These are phyloP conservation scores for Verticillium zaregamsianum DNA, from an alignment of 2,329 filamentous ascomycete genomes.

Conservation along the genomic window DNA sequence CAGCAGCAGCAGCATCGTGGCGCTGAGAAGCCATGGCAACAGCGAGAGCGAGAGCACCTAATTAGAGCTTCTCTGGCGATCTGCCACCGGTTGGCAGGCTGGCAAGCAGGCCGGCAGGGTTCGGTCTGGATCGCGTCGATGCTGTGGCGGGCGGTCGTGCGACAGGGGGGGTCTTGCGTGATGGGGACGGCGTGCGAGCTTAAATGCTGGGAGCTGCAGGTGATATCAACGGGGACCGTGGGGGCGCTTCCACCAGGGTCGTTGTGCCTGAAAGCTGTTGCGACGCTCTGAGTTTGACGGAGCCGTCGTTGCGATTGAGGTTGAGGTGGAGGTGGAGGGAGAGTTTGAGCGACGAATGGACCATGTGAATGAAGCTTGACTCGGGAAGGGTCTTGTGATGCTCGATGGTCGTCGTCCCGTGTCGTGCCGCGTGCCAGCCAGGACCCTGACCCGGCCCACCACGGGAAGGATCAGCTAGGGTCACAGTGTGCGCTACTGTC, in stretches of 20 bases:
- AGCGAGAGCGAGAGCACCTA: constrained; percentile 3
- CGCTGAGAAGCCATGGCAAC: constrained; percentile 8
- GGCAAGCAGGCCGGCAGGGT: not conserved
- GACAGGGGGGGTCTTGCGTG: constrained; percentile 22
- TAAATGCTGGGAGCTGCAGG: not conserved
- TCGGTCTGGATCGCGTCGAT: not conserved
- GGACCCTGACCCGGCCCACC: not conserved
- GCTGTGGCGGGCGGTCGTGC: constrained; percentile 5
- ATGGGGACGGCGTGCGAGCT: constrained; percentile 4
- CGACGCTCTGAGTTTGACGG: not conserved
- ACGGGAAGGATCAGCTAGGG: not conserved
- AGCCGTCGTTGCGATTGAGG: not conserved
- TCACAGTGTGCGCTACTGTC: not conserved
- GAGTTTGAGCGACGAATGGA: not conserved
- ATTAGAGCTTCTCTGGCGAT: not conserved
- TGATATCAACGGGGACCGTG: not conserved
- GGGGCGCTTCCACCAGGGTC: not conserved
- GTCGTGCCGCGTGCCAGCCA: not conserved
- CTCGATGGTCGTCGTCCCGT: not conserved
- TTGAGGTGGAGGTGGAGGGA: not conserved
- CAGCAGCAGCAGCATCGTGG: constrained; percentile 6
- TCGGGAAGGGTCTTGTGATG: not conserved
- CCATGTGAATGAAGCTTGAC: not conserved
- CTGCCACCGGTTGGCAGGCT: not conserved
- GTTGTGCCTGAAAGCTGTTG: not conserved